Evolutionary conservation across 352 stramenopile genomes (phyloP).

Genomic region (Phytopythium ostracodes): DNA sequence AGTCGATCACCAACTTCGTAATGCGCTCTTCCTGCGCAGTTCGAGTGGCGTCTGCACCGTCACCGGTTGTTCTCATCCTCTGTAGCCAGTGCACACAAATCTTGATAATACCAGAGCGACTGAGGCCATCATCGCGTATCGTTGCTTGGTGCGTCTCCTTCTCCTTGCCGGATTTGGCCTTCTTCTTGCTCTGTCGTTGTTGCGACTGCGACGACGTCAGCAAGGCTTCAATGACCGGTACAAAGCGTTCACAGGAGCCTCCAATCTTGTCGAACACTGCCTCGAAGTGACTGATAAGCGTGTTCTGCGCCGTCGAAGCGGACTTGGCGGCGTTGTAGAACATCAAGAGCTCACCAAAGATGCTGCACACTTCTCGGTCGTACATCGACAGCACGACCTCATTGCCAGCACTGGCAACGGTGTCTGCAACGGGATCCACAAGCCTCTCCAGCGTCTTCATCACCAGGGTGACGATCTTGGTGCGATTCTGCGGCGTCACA

Average conservation of each 20-base stretch:
- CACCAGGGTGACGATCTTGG: constrained; percentile 50
- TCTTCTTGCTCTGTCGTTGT: constrained; percentile 3
- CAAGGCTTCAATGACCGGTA: constrained; percentile 32
- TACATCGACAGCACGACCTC: constrained; percentile 24
- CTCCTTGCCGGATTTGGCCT: constrained; percentile 4
- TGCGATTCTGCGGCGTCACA: constrained; percentile 68
- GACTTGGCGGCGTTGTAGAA: constrained; percentile 40
- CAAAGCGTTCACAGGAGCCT: constrained; percentile 22
- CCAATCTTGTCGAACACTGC: constrained; percentile 37
- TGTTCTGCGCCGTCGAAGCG: constrained; percentile 23
- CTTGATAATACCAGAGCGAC: constrained; percentile 65
- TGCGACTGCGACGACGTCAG: constrained; percentile 11
- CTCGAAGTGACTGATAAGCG: constrained; percentile 20
- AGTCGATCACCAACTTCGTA: constrained; percentile 47
- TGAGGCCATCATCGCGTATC: constrained; percentile 12
- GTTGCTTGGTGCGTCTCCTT: constrained; percentile 6
- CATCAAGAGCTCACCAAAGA: constrained; percentile 76
- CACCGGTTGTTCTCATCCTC: constrained; percentile 8
- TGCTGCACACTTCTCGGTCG: constrained; percentile 59
- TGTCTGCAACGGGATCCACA: constrained; percentile 25
- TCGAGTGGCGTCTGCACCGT: constrained; percentile 8
- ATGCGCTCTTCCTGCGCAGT: constrained; percentile 16
- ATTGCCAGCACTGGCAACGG: constrained; percentile 4
- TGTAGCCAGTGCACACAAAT: constrained; percentile 67
- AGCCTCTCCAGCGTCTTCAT: constrained; percentile 50